Evolutionary conservation across 2,329 filamentous ascomycete species (phyloP), one percentile per base, ranked within the genome.

Genomic region (Diplodia scrobiculata): DNA sequence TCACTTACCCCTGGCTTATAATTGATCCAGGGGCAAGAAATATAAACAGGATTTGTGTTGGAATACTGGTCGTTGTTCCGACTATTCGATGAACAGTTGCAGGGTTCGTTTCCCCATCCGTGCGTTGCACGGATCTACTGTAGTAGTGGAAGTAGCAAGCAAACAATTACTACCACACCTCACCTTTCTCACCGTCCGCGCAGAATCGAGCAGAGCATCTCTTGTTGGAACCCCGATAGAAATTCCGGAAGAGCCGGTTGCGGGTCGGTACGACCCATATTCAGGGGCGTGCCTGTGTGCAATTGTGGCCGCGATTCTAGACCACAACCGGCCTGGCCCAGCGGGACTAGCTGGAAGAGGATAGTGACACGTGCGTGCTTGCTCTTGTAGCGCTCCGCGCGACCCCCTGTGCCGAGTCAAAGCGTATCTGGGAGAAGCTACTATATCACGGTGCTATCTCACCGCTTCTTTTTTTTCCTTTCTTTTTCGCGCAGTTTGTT

Each of bases 301-400:
- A 47, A 32, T 10, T 45, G n/a, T 59, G 38, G 55, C 27, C 17
- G 55, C 25, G 55, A 47, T 47, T 59, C 55, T 59, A 59, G 55
- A 59, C 38, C 38, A n/a, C 5, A 21, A 27, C 55, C 55, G 55
- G 55, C 38, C 27, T 25, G 25, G 14, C 38, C 25, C 55, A 41
- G 27, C 55, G 19, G 13, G 27, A n/a, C 55, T 59, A 59, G 25
- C 55, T 59, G 55, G 14, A 59, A 21, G 5, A 47, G 55, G 55
- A 47, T 47, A 47, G 55, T 27, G 5, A 32, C 55, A 59, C 55
- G 55, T 59, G 55, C 55, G 55, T 41, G 55, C 55, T 41, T 59
- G 17, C 55, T 47, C 17, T 41, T 19, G 25, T 27, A 45, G 55
- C 45, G 55, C 38, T 48, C 38, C 55, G 48, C 47, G 55, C 55